Percentiles rank a stretch among this genome's conserved stretches.
Evolutionary conservation across 2,329 filamentous ascomycete species (phyloP).

Genomic region (Colletotrichum plurivorum): DNA sequence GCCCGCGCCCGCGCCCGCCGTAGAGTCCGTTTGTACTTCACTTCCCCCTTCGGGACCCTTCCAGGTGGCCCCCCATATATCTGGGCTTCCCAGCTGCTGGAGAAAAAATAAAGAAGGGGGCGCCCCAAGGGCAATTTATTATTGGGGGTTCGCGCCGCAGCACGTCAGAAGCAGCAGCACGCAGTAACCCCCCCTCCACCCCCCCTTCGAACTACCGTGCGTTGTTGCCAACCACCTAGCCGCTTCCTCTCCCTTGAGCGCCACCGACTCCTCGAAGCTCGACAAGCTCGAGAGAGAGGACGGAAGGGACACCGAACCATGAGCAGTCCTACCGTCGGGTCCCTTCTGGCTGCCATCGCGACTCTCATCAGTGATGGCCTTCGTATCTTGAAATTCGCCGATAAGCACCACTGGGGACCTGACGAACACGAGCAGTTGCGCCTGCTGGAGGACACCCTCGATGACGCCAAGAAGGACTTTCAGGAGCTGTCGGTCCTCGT

Average conservation of each 20-base stretch:
- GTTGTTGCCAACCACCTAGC: not conserved
- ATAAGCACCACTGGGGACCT: slow-evolving; percentile 70
- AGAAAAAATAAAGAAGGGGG: slow-evolving; percentile 15
- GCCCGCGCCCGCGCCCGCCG: slow-evolving; percentile 30
- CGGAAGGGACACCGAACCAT: slow-evolving; percentile 45
- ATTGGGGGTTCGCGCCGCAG: slow-evolving; percentile 33
- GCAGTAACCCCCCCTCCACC: slow-evolving; percentile 10
- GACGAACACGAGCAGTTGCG: slow-evolving; percentile 73
- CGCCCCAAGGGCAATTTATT: slow-evolving; percentile 30
- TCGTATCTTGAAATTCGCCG: slow-evolving; percentile 68
- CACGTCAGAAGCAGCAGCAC: slow-evolving; percentile 13
- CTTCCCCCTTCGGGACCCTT: slow-evolving; percentile 24
- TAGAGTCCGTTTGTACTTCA: not conserved
- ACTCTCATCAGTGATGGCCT: slow-evolving; percentile 66
- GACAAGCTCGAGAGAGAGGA: slow-evolving; percentile 33
- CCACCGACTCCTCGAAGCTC: slow-evolving; percentile 26
- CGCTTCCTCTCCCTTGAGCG: not conserved
- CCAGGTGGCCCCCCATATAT: too few species aligned
- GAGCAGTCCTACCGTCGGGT: slow-evolving; percentile 68
- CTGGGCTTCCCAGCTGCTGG: slow-evolving; percentile 4
- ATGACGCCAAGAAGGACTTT: slow-evolving; percentile 73
- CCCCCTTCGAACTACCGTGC: slow-evolving; percentile 26
- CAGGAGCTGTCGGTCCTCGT: slow-evolving; percentile 69
- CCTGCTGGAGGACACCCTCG: slow-evolving; percentile 67
- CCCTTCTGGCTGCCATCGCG: slow-evolving; percentile 71